Evolutionary conservation across 2,329 filamentous ascomycete species (phyloP), one percentile per base, ranked within the genome.

Genomic region (Aureobasidium melanogenum): DNA sequence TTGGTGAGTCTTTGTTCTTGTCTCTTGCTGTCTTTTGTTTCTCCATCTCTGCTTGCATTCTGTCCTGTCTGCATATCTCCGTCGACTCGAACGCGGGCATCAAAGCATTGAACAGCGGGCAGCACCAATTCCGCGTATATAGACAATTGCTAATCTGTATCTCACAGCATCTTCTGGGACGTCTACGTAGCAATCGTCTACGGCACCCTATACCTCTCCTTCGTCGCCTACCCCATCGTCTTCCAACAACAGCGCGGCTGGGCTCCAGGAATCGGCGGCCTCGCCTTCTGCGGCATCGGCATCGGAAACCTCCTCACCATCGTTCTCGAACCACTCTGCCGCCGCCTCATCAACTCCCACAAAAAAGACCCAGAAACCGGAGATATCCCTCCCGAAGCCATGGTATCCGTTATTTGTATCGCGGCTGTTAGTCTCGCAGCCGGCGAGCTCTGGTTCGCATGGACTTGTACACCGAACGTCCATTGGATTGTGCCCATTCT

Each of bases 181-280:
- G 72, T 85, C 36, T 88, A 88, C 66, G 83, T 88, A 64, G 83
- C 88, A 0, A 77, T 96, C 41, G 84, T 96, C 38, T 96, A 96
- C 71, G 89, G 86, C 19, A 91, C 96, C 43, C 79, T 97, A 1
- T 94, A 94, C 69, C 84, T 96, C 34, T 95, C 90, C 74, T 96
- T 96, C 76, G 87, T 95, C 17, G 90, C 89, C 14, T 95, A 95
- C 71, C 91, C 91, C 0, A 88, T 95, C 63, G 88, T 96, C 62
- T 96, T 94, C 74, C 79, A 80, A 12, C 78, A 87, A 43, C 75
- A 84, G 62, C 87, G 92, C 19, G 89, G 89, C 63, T 97, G 91
- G 92, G 80, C 80, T 2, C 79, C 87, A 0, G 86, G 88, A 1
- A 74, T 88, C 38, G 84, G 86, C 0, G 91, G 92, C 0, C 82